A percentile compares a stretch with the other conserved stretches of the same genome.
These are phyloP conservation scores for Scedosporium aurantiacum DNA, from an alignment of 2,329 filamentous ascomycete species.

Conservation along the genomic window DNA sequence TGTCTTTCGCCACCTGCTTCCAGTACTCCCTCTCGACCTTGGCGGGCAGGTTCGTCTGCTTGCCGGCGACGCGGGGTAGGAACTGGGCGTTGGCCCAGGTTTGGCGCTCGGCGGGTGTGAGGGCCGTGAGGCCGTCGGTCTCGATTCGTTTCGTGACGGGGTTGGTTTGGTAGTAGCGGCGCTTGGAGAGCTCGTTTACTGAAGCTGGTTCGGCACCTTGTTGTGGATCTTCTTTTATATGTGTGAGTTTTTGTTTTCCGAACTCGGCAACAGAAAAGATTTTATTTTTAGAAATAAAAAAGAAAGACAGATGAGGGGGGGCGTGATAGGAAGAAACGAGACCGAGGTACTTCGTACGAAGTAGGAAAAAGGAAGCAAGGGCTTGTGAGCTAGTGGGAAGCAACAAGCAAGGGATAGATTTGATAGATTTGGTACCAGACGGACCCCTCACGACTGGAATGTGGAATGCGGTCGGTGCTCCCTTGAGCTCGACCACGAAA, in stretches of 20 bases:
- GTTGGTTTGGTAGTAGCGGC: conserved; percentile 38
- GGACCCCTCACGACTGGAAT: too few relatives aligned
- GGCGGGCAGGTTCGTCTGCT: conserved; percentile 23
- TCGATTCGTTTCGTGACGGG: conserved; percentile 35
- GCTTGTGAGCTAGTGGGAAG: not conserved
- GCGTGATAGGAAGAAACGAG: not conserved
- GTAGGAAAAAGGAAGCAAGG: not conserved
- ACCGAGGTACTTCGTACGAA: not conserved
- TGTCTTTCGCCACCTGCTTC: conserved; percentile 43
- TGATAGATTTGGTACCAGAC: too few relatives aligned
- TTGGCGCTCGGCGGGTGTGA: conserved; percentile 37
- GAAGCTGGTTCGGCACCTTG: conserved; percentile 25
- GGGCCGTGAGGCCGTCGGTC: conserved; percentile 30
- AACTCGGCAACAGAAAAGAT: not conserved
- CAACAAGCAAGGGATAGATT: too few relatives aligned
- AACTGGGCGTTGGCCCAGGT: conserved; percentile 36
- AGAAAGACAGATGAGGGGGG: not conserved
- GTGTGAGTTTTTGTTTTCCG: not conserved
- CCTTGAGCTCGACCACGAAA: not conserved
- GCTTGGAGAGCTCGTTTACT: conserved; percentile 34
- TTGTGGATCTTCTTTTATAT: not conserved
- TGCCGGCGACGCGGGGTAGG: conserved; percentile 28
- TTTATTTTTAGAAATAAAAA: not conserved
- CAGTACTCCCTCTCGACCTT: conserved; percentile 47
- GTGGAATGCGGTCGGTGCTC: not conserved